phyloP scores from a whole-genome alignment of 1,139 yeast species.

The Lodderomyces margitis region DNA sequence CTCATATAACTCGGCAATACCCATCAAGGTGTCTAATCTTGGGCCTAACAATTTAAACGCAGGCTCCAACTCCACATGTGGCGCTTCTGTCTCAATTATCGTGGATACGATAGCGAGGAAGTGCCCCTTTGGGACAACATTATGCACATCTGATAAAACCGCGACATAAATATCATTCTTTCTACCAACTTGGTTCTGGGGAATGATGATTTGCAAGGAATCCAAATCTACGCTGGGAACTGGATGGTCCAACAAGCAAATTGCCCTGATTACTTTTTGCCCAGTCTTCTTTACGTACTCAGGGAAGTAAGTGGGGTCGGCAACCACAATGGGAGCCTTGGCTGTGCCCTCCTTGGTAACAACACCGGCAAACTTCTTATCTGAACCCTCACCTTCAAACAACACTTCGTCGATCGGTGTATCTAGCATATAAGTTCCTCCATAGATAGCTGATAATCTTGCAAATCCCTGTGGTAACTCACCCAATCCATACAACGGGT shows the following conservation, averaged over 20 bases:
- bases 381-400: constrained; percentile 49
- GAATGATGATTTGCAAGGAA: constrained; percentile 90
- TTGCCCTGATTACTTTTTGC: constrained; percentile 86
- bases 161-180: constrained; percentile 95
- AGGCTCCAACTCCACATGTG: constrained; percentile 89
- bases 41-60: constrained; percentile 90
- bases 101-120: constrained; percentile 93
- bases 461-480: constrained; percentile 99
- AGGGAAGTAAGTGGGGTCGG: constrained; percentile 98
- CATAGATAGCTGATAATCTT: constrained; percentile 92
- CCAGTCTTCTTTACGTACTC: constrained; percentile 84
- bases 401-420: constrained; percentile 90
- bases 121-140: constrained; percentile 88
- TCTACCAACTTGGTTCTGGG: constrained; percentile 93
- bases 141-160: constrained; percentile 83
- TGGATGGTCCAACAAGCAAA: constrained; percentile 90
- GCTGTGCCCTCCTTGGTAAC: constrained; percentile 90
- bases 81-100: constrained; percentile 88
- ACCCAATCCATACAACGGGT: constrained; percentile 95
- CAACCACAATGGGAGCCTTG: constrained; percentile 89
- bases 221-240: constrained; percentile 84
- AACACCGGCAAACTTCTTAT: constrained; percentile 74
- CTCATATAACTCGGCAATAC: constrained; percentile 87
- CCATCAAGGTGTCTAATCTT: constrained; percentile 85
- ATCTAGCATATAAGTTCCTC: constrained; percentile 98